Base-by-base conservation (phyloP, 495 filamentous ascomycete species). In the Penicillium bialowiezense region DNA sequence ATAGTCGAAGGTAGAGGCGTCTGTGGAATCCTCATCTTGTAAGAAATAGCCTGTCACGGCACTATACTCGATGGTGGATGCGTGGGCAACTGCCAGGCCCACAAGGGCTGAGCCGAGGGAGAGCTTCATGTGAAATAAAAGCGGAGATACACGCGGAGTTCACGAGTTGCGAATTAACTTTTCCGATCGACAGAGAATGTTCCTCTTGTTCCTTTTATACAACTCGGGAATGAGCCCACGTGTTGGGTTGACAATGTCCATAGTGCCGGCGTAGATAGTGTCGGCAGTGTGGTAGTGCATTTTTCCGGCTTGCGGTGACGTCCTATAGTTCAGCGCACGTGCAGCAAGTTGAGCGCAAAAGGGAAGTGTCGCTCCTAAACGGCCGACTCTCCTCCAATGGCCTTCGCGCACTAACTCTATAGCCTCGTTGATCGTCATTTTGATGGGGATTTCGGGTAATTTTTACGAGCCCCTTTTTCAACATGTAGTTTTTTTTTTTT, bases 21-120 rank as follows among this genome's bases (percentile, higher is more conserved):
- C 73, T 2, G 87, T 90, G 7, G 71, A 62, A 1, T 69, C 68
- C 40, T 87, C 75, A 64, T 90, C 86, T 63, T 91, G 87, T 13
- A 79, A 64, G 59, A 90, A 90, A 60, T 83, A 87, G 1, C 84
- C 87, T 5, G 79, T 70, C 10, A 89, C 79, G 5, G 80, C 81
- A 2, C 78, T 77, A 58, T 89, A 89, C 41, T 81, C 74, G 40
- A 85, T 69, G 33, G 55, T 57, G 0, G 58, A 44, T 2, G 64
- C 64, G 7, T 60, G 53, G 1, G 52, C 62, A 15, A 56, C 48
- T 35, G 54, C 48, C 13, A 65, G 52, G 26, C 52, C 62, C 31
- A 66, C 24, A 20, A 63, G 54, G 34, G 58, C 48, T 29, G 40
- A 35, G 42, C 46, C 44, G 26, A 65, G 23, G 23, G 58, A 59